Evolutionary conservation across 495 filamentous ascomycete species (phyloP).

Genomic region (Elaphomyces granulatus): DNA sequence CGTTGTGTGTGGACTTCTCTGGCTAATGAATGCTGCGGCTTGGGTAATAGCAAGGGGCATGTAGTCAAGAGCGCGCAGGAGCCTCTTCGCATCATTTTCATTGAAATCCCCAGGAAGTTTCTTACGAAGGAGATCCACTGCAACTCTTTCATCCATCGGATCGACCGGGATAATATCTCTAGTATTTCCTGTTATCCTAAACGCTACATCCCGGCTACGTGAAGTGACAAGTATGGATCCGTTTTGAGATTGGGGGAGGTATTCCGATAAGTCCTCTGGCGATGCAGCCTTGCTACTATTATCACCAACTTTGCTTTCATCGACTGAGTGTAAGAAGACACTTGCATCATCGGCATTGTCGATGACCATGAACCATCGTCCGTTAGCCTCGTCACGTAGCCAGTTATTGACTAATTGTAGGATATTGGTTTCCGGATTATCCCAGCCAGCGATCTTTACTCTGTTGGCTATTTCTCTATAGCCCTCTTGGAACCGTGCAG

Average conservation of each 20-base stretch:
- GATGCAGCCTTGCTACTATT: conserved; percentile 7
- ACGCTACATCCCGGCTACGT: conserved; percentile 12
- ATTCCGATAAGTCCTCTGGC: too few species aligned
- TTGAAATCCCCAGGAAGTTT: conserved; percentile 23
- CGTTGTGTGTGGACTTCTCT: too few species aligned
- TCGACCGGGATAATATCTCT: conserved; percentile 24
- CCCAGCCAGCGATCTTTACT: conserved; percentile 19
- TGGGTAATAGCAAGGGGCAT: conserved; percentile 40
- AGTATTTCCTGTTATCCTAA: conserved; percentile 3
- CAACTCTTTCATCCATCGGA: conserved; percentile 20
- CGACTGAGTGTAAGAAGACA: conserved; percentile 15
- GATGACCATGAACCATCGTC: conserved; percentile 27
- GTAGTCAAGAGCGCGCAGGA: conserved; percentile 25
- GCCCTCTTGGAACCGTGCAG: conserved; percentile 24
- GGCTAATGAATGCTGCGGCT: conserved; percentile 31
- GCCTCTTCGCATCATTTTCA: conserved; percentile 6
- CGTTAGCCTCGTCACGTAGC: conserved; percentile 20
- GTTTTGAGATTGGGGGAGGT: conserved; percentile 23
- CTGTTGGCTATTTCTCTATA: conserved; percentile 25
- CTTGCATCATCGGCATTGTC: conserved; percentile 32
- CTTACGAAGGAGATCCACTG: conserved; percentile 24
- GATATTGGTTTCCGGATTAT: conserved; percentile 26
- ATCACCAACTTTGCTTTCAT: too few species aligned
- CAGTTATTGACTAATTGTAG: conserved; percentile 26
- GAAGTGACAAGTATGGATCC: conserved; percentile 29